Base-by-base conservation (phyloP, 2,329 filamentous ascomycete species). In the Zymoseptoria ardabiliae region DNA sequence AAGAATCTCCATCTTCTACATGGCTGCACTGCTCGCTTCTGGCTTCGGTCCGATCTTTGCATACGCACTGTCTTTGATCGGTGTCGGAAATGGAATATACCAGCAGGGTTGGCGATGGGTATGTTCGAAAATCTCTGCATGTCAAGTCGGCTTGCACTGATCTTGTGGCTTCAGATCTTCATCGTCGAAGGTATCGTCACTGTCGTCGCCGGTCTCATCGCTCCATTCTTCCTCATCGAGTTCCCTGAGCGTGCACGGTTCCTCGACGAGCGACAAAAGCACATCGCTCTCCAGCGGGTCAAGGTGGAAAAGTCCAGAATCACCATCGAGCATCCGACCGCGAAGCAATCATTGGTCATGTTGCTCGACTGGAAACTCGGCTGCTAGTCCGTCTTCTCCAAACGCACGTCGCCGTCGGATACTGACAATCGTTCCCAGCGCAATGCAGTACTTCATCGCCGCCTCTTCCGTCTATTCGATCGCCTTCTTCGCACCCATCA, bases 401-500 rank as follows among this genome's bases (percentile, higher is more conserved):
- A 20, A n/a, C 28, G n/a, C 13, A 23, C 23, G 9, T 21, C 2
- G 13, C 8, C 19, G 17, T 9, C 8, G 20, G 4, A 50, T 25
- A 56, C 57, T 64, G 19, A 65, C 21, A 10, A 3, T 6, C n/a
- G 8, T 23, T 23, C 8, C 10, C 45, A 68, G 66, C 60, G 67
- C 62, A 3, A 22, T 72, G 4, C 67, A 71, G 50, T 70, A 71
- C 62, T 72, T 71, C 54, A 65, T 71, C 3, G 66, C 65, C 5
- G 69, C 67, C 1, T 71, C 69, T 2, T 68, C 88, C 56, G 81
- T 82, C 3, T 93, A 93, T 71, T 84, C 88, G 0, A 81, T 94
- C 8, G 87, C 88, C 2, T 93, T 89, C 73, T 93, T 92, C 70
- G 75, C 92, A 3, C 89, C 90, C 6, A 83, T 92, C 68, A 89